Conservation (phyloP, 1,139 yeast genomes). For the Blastobotrys arbuscula region DNA sequence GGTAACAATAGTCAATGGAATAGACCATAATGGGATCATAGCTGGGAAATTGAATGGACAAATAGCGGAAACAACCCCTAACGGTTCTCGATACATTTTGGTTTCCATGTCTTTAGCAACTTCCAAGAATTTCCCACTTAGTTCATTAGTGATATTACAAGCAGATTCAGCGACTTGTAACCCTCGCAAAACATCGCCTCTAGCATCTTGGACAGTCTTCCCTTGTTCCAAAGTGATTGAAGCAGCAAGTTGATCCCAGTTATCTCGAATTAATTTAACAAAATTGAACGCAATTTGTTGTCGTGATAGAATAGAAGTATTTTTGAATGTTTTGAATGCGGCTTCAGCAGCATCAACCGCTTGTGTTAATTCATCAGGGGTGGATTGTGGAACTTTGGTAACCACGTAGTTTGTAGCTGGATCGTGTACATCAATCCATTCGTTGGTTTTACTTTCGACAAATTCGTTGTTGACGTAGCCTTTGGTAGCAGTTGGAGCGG, state of each 20-base stretch:
- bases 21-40: conserved; percentile 81
- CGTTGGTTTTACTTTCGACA: conserved; percentile 48
- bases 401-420: conserved; percentile 71
- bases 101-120: conserved; percentile 77
- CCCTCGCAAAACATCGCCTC: conserved; percentile 76
- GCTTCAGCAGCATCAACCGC: conserved; percentile 62
- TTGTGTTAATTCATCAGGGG: conserved; percentile 57
- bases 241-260: conserved; percentile 68
- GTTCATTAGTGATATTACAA: conserved; percentile 48
- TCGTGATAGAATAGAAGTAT: conserved; percentile 57
- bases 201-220: conserved; percentile 70
- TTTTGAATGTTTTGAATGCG: conserved; percentile 58
- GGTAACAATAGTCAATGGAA: conserved; percentile 68
- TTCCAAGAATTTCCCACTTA: conserved; percentile 62
- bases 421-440: conserved; percentile 70
- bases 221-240: conserved; percentile 77
- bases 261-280: conserved; percentile 58
- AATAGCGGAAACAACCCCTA: conserved; percentile 64
- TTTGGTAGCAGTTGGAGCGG: conserved; percentile 49
- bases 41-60: conserved; percentile 82
- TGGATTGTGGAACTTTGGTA: conserved; percentile 66
- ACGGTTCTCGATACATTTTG: conserved; percentile 60
- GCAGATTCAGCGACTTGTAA: conserved; percentile 75
- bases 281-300: conserved; percentile 73
- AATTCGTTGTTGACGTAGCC: conserved; percentile 55